Base-by-base conservation (phyloP, 768 basidiomycete genomes). In the Boletus coccyginus region DNA sequence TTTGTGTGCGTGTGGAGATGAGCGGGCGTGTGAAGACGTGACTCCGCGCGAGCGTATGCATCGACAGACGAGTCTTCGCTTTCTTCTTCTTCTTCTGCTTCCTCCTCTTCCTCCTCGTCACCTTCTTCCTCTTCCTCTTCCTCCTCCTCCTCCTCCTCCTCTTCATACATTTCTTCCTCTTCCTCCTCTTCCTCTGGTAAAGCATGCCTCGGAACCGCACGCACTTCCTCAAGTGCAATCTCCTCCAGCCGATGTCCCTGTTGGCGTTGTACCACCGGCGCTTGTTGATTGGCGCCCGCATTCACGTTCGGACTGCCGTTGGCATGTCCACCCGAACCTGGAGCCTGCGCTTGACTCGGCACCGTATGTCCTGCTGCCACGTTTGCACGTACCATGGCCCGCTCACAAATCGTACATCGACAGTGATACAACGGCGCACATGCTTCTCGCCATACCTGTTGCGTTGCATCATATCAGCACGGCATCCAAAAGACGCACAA, bases 371-470 rank as follows among this genome's bases (percentile, higher is more conserved):
- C 76, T 44, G 74, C 70, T 24, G 72, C 72, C 31, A 78, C 74
- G 55, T 81, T 83, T 7, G 80, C 81, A 46, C 74, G 73, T 27
- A 78, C 68, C 66, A 82, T 79, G 9, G 88, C 83, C 27, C 89
- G 82, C 59, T 88, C 83, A 67, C 88, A 90, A 40, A 90, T 83
- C n/a, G 77, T 75, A 67, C 88, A 90, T 50, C 82, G 78, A 65
- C 88, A 90, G 43, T 86, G 83, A 65, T 85, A 90, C 42, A 90
- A 60, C 0, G 87, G 88, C 5, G 81, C 77, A 66, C 85, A 88
- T 0, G 87, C 88, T 56, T 90, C 87, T 39, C 86, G 78, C 88
- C 88, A 90, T 10, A 82, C 77, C 88, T 90, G 65, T 48, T 27
- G 2, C 32, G 42, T 44, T 24, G 53, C 35, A 17, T 47, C 9